phyloP scores from a whole-genome alignment of 2,329 filamentous ascomycete species.

The Tolypocladium tundrense region DNA sequence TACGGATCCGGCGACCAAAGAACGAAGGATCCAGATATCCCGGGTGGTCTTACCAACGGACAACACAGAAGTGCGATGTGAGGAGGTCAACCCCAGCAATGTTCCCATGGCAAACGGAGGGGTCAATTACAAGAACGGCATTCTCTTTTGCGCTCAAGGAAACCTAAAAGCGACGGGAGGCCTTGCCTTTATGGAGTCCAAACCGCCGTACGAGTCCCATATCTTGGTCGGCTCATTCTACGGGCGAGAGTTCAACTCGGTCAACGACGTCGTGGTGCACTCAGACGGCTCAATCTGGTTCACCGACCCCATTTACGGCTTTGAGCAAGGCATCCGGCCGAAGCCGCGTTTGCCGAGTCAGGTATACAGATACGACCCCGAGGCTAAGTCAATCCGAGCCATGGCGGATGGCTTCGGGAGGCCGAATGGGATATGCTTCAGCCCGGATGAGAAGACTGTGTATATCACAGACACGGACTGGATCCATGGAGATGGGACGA shows the following conservation, averaged over 20 bases:
- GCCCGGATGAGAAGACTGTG: conserved; percentile 30
- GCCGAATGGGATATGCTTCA: conserved; percentile 35
- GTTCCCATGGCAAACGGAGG: conserved; percentile 38
- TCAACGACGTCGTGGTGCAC: conserved; percentile 36
- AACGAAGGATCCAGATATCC: conserved; percentile 19
- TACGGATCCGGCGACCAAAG: conserved; percentile 7
- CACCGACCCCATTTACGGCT: conserved; percentile 38
- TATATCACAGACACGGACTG: conserved; percentile 35
- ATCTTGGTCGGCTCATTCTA: conserved; percentile 27
- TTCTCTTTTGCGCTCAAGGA: conserved; percentile 33
- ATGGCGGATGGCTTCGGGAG: conserved; percentile 36
- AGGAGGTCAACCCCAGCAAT: conserved; percentile 20
- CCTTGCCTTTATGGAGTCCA: conserved; percentile 20
- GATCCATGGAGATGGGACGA: conserved; percentile 21
- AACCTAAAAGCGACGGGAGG: conserved; percentile 13
- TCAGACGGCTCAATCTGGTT: conserved; percentile 36
- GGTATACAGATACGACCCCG: conserved; percentile 35
- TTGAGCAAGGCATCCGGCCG: conserved; percentile 34
- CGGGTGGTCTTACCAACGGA: conserved; percentile 12
- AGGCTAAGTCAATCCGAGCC: conserved; percentile 26
- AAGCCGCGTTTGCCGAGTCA: conserved; percentile 31
- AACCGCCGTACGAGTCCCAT: conserved; percentile 16
- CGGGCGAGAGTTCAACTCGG: conserved; percentile 35
- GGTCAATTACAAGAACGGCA: conserved; percentile 30
- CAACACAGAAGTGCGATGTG: conserved; percentile 10